These are phyloP conservation scores for Thraustochytrium sp. DNA, from an alignment of 352 stramenopile species.

Conservation along the genomic window DNA sequence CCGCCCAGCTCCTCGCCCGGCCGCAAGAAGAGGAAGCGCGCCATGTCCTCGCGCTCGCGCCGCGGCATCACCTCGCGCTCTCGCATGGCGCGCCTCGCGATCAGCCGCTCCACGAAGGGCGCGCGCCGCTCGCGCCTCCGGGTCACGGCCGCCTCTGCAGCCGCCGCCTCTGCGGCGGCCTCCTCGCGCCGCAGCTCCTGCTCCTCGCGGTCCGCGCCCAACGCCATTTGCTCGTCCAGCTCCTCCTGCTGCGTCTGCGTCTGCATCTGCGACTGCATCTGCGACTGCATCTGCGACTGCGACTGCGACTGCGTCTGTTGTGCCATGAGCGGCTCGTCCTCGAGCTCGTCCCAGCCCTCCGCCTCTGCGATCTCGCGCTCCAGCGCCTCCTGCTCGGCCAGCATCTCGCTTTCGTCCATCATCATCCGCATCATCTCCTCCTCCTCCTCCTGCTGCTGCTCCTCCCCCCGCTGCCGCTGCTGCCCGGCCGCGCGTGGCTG, in stretches of 20 bases:
- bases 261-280: too few species aligned
- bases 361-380: conserved; percentile 67
- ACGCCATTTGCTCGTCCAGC: background rate
- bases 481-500: too few species aligned
- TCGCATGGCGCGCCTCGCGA: background rate
- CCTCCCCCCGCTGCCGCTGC: background rate
- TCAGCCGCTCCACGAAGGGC: background rate
- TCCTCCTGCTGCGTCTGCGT: background rate
- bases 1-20: background rate
- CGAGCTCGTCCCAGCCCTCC: conserved; percentile 71
- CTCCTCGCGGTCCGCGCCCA: background rate
- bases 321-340: conserved; percentile 65
- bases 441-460: background rate
- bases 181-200: conserved; percentile 58
- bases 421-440: background rate
- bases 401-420: background rate
- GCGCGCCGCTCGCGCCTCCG: background rate
- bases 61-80: background rate
- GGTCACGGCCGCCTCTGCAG: too few species aligned
- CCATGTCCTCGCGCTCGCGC: conserved; percentile 16
- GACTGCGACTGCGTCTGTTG: background rate
- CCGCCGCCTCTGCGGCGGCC: background rate
- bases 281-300: too few species aligned
- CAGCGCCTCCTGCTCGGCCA: conserved; percentile 58
- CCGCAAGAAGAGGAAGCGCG: background rate